Evolutionary conservation across 1,139 yeast genomes (phyloP).

Genomic region (Eremothecium gossypii): DNA sequence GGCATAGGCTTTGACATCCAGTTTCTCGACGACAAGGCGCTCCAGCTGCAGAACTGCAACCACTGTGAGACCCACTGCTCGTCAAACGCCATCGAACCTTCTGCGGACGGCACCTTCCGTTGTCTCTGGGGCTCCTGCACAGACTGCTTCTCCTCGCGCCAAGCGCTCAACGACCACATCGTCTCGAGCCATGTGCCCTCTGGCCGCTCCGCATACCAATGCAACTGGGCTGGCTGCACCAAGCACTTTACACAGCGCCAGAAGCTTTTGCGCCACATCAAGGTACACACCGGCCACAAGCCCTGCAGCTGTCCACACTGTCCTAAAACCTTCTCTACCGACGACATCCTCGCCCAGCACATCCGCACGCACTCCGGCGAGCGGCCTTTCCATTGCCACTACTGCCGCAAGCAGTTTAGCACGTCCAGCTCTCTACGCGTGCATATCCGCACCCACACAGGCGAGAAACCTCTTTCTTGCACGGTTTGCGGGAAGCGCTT

Average conservation of each 20-base stretch:
- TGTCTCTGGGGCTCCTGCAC: slow-evolving; percentile 39
- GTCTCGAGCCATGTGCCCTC: slow-evolving; percentile 59
- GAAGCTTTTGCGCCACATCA: slow-evolving; percentile 75
- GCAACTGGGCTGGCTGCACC: slow-evolving; percentile 74
- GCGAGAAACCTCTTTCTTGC: slow-evolving; percentile 81
- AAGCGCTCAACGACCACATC: slow-evolving; percentile 63
- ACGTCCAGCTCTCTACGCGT: slow-evolving; percentile 46
- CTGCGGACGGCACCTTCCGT: slow-evolving; percentile 1
- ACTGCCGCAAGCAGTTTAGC: slow-evolving; percentile 60
- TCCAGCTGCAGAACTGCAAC: slow-evolving; percentile 12
- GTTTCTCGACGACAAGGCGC: slow-evolving; percentile 11
- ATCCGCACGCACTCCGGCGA: slow-evolving; percentile 84
- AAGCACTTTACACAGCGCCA: slow-evolving; percentile 76
- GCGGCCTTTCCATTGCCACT: slow-evolving; percentile 60
- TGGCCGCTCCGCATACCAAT: slow-evolving; percentile 59
- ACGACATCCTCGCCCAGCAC: slow-evolving; percentile 53
- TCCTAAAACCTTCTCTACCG: slow-evolving; percentile 52
- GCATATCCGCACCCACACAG: slow-evolving; percentile 80
- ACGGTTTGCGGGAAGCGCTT: slow-evolving; percentile 78
- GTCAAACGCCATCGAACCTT: slow-evolving; percentile 1
- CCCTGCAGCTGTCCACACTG: slow-evolving; percentile 67
- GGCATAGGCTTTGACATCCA: slow-evolving; percentile 30
- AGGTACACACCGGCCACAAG: slow-evolving; percentile 76
- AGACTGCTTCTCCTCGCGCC: slow-evolving; percentile 39
- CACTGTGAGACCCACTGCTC: slow-evolving; percentile 11